A percentile compares a stretch with the other conserved stretches of the same genome.
phyloP scores from a whole-genome alignment of 2,329 filamentous ascomycete species.

The Juglanconis sp. region DNA sequence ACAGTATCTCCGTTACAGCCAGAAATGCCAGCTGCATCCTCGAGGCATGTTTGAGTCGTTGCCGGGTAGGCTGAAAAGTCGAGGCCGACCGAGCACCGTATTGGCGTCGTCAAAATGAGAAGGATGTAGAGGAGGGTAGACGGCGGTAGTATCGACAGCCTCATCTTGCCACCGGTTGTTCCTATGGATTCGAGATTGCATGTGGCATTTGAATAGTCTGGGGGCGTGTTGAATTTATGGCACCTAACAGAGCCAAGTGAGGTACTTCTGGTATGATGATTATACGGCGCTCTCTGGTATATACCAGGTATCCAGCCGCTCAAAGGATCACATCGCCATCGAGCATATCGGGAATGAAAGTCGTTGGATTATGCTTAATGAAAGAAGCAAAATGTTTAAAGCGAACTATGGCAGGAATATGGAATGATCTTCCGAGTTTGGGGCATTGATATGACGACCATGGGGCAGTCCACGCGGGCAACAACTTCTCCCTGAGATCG shows the following conservation, averaged over 20 bases:
- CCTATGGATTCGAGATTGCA: not conserved
- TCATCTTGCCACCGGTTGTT: constrained; percentile 7
- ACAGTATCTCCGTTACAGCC: constrained; percentile 39
- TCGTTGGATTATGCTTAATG: not conserved
- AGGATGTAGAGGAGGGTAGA: not conserved
- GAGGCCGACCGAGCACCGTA: constrained; percentile 2
- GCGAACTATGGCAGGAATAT: not conserved
- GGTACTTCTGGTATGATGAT: too few relatives aligned
- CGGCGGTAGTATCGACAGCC: not conserved
- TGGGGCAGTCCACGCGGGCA: not conserved
- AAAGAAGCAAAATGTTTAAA: constrained; percentile 1
- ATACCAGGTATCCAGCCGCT: not conserved
- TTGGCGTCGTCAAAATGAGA: not conserved
- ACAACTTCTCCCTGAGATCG: not conserved
- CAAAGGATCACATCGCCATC: not conserved
- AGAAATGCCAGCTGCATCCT: constrained; percentile 36
- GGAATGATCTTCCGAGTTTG: not conserved
- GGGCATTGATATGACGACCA: not conserved
- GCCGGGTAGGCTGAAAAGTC: constrained; percentile 45
- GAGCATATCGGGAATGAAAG: not conserved
- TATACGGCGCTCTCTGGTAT: not conserved
- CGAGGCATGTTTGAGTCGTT: constrained; percentile 40
- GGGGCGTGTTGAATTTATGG: too few relatives aligned
- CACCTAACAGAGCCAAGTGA: too few relatives aligned
- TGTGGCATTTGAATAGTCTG: not conserved